phyloP scores from a whole-genome alignment of 257 asterid species.

The Thymus mandschuricus region DNA sequence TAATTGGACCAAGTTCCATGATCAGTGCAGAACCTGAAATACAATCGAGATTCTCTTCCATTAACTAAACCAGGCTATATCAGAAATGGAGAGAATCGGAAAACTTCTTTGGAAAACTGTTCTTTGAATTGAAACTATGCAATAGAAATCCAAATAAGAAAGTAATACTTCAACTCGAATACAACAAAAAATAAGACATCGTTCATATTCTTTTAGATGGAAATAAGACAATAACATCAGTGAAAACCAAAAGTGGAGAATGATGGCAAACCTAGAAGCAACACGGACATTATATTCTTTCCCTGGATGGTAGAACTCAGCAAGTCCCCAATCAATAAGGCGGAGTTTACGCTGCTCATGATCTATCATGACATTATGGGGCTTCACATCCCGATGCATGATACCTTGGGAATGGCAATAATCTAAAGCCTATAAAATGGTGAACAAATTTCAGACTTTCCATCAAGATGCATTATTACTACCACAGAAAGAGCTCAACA shows the following conservation, averaged over 20 bases:
- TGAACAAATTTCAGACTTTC: constrained; percentile 13
- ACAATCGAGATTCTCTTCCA: neutral
- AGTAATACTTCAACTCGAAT: constrained; percentile 10
- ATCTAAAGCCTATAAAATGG: constrained; percentile 50
- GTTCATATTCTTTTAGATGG: neutral
- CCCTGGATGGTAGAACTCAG: constrained; percentile 70
- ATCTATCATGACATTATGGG: constrained; percentile 72
- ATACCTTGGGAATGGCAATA: constrained; percentile 76
- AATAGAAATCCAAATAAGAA: neutral
- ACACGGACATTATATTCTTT: constrained; percentile 68
- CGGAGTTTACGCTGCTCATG: constrained; percentile 65
- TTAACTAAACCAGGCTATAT: neutral
- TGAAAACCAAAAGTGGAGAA: constrained; percentile 20
- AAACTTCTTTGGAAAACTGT: neutral
- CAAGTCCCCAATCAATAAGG: constrained; percentile 71
- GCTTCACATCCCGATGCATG: constrained; percentile 77
- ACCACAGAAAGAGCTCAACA: constrained; percentile 11
- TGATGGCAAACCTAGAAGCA: constrained; percentile 58
- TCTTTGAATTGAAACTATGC: neutral
- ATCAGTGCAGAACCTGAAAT: neutral
- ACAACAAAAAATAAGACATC: neutral
- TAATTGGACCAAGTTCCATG: neutral
- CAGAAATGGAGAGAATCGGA: neutral
- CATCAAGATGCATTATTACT: constrained; percentile 15
- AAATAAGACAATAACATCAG: neutral